These are phyloP conservation scores for Epichloe sibirici DNA, from an alignment of 2,329 filamentous ascomycete species.

Conservation along the genomic window DNA sequence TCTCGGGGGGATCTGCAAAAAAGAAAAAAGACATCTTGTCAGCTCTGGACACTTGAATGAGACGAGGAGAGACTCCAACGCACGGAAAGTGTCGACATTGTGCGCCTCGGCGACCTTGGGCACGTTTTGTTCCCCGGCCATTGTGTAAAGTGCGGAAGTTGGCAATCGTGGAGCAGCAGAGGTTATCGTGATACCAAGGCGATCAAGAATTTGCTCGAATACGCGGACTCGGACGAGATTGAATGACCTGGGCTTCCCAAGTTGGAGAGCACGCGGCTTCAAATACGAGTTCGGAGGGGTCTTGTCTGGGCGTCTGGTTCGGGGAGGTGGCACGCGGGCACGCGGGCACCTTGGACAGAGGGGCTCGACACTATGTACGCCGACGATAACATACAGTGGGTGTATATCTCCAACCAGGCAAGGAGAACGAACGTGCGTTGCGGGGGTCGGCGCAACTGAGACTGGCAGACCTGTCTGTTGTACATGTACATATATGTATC, in stretches of 20 bases:
- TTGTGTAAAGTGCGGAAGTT: conserved; percentile 13
- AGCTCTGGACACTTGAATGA: not conserved
- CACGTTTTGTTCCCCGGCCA: conserved; percentile 32
- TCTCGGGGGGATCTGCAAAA: conserved; percentile 44
- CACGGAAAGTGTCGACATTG: conserved; percentile 61
- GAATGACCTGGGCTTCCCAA: no score
- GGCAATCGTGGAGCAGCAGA: not conserved
- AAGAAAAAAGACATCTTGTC: conserved; percentile 2
- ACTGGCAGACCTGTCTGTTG: no score
- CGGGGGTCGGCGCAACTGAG: no score
- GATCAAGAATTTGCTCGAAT: not conserved
- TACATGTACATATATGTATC: no score
- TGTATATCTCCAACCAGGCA: no score
- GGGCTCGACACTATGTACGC: no score
- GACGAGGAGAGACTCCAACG: conserved; percentile 17
- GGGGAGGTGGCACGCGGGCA: not conserved
- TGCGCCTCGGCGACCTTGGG: conserved; percentile 62
- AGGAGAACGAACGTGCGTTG: no score
- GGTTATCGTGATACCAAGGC: not conserved
- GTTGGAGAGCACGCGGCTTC: not conserved
- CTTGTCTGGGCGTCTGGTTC: not conserved
- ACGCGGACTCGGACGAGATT: not conserved
- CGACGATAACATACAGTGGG: no score
- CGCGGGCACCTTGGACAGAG: no score
- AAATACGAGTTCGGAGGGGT: not conserved